Conservation (phyloP, 371 early-diverging fungal genomes). For the Mortierella sp. region DNA sequence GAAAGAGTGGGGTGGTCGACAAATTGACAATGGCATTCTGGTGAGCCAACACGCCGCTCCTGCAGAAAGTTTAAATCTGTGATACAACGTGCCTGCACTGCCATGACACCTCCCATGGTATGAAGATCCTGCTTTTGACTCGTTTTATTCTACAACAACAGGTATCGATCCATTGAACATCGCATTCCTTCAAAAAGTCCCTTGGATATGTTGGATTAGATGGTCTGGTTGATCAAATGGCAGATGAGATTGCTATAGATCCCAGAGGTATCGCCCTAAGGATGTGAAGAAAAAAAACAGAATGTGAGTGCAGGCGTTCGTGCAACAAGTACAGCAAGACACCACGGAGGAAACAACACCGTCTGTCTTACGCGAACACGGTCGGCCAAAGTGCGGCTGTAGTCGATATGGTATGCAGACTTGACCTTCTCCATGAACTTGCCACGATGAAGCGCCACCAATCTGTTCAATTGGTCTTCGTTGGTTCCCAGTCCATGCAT, state of each 20-base stretch:
- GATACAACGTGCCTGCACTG: no score
- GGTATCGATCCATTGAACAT: no score
- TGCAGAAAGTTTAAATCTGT: no score
- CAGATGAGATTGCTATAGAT: constrained; percentile 39
- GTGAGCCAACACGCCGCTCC: no score
- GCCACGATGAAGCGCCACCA: constrained; percentile 45
- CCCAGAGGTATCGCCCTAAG: constrained; percentile 52
- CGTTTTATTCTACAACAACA: no score
- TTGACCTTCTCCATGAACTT: constrained; percentile 48
- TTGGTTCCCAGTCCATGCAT: constrained; percentile 49
- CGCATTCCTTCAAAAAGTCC: no score
- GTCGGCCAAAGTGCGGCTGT: constrained; percentile 45
- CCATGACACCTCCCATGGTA: no score
- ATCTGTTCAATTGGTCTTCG: constrained; percentile 45
- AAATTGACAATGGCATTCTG: no score
- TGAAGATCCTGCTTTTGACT: no score
- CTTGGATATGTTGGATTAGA: constrained; percentile 10
- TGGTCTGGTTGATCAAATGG: constrained; percentile 53
- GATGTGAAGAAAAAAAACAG: neutral
- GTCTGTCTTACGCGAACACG: constrained; percentile 13
- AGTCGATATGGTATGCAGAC: constrained; percentile 35
- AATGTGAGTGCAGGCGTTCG: neutral
- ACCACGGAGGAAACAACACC: no score
- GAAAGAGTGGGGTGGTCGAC: no score
- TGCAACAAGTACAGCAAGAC: no score